Evolutionary conservation across 2,329 filamentous ascomycete genomes (phyloP).

Genomic region (Lasiodiplodia gonubiensis): DNA sequence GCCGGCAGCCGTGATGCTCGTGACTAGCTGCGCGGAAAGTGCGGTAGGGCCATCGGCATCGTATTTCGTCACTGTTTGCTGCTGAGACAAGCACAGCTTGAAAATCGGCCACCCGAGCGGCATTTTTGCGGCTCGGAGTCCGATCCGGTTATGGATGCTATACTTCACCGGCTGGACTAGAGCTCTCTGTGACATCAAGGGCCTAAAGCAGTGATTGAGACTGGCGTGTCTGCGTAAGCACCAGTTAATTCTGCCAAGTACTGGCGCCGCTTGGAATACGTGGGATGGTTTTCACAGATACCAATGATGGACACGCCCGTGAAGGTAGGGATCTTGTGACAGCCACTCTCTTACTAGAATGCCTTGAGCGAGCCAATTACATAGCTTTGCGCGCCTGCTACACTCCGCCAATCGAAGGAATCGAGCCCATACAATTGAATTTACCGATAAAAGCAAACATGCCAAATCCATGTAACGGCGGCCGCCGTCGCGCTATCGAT

Average conservation of each 20-base stretch:
- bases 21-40: conserved; percentile 17
- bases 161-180: neutral
- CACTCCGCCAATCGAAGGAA: conserved; percentile 5
- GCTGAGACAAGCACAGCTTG: conserved; percentile 4
- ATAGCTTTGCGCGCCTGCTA: neutral
- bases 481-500: neutral
- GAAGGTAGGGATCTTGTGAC: conserved; percentile 1
- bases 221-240: conserved; percentile 8
- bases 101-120: neutral
- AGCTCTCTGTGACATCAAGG: conserved; percentile 1
- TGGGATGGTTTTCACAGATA: neutral
- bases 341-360: neutral
- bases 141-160: neutral
- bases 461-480: neutral
- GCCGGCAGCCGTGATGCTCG: conserved; percentile 1
- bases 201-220: neutral
- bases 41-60: neutral
- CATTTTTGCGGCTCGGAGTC: conserved; percentile 8
- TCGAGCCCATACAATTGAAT: neutral
- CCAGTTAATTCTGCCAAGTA: conserved; percentile 8
- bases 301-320: conserved; percentile 7
- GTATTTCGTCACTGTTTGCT: conserved; percentile 14
- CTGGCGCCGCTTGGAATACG: neutral
- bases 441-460: conserved; percentile 16
- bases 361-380: neutral